A percentile compares a stretch with the other conserved stretches of the same genome.
These are phyloP conservation scores for Sporisorium graminicola DNA, from an alignment of 1,284 basidiomycete species.

Conservation along the genomic window DNA sequence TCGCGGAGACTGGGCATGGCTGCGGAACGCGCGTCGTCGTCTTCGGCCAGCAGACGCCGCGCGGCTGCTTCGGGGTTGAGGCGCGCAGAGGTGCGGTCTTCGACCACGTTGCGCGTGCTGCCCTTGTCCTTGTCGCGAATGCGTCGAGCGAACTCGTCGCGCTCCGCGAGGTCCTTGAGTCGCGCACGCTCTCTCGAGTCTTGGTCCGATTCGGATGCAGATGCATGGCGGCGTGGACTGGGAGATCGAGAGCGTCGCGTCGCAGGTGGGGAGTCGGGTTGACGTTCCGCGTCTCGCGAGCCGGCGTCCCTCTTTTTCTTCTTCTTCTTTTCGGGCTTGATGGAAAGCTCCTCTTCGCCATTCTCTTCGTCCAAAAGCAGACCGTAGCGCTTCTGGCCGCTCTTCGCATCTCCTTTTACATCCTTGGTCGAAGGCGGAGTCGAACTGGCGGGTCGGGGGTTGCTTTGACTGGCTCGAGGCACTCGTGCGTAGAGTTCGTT, in stretches of 20 bases:
- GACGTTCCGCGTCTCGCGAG: constrained; percentile 73
- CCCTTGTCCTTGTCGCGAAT: constrained; percentile 86
- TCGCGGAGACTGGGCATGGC: constrained; percentile 63
- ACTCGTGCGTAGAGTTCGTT: constrained; percentile 81
- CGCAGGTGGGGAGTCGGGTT: background rate
- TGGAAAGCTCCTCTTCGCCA: constrained; percentile 53
- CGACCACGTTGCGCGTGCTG: constrained; percentile 88
- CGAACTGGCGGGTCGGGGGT: constrained; percentile 73
- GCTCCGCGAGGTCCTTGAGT: constrained; percentile 82
- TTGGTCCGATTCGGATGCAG: constrained; percentile 71
- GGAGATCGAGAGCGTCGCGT: constrained; percentile 11
- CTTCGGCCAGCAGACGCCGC: constrained; percentile 77
- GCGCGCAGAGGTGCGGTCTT: constrained; percentile 78
- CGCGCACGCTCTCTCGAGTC: constrained; percentile 81
- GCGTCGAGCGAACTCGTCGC: constrained; percentile 92
- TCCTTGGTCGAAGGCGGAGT: constrained; percentile 2
- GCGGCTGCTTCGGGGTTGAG: constrained; percentile 83
- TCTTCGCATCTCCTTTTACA: background rate
- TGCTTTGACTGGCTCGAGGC: constrained; percentile 77
- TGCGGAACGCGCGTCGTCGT: constrained; percentile 50
- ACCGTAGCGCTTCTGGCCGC: constrained; percentile 58
- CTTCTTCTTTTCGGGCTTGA: constrained; percentile 69
- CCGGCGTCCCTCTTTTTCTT: constrained; percentile 80
- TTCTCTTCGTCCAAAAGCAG: constrained; percentile 54
- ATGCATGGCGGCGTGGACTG: constrained; percentile 7